These are phyloP conservation scores for Cinnamomum chago DNA, from an alignment of 164 flowering plant genomes.

Conservation along the genomic window DNA sequence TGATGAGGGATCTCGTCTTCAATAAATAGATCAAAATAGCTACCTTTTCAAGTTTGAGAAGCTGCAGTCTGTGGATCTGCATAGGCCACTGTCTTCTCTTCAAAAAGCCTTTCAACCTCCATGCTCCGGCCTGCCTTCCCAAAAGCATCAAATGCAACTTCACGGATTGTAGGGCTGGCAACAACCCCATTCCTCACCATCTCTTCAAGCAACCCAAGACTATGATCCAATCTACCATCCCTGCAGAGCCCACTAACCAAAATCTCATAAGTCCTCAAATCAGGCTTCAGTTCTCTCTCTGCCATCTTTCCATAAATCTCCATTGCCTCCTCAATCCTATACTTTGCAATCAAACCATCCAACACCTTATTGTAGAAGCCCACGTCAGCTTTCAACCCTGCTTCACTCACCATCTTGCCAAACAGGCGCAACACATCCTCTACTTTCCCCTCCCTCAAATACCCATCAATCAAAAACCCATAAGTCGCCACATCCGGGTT, in stretches of 20 bases:
- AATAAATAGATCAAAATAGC: too few relatives aligned
- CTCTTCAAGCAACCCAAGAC: conserved; percentile 37
- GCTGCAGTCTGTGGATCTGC: not conserved
- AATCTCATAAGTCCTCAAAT: conserved; percentile 46
- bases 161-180: conserved; percentile 35
- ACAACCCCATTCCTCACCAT: conserved; percentile 47
- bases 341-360: conserved; percentile 40
- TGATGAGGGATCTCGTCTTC: too few relatives aligned
- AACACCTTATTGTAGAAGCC: conserved; percentile 44
- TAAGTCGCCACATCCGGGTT: conserved; percentile 49
- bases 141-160: conserved; percentile 39
- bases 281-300: conserved; percentile 68
- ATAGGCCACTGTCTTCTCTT: conserved; percentile 18
- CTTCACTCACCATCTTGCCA: conserved; percentile 4
- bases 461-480: conserved; percentile 52
- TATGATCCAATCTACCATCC: conserved; percentile 34
- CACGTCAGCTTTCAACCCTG: conserved; percentile 2
- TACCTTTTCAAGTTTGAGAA: too few relatives aligned
- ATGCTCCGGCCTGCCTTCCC: conserved; percentile 44
- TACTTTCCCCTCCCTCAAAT: conserved; percentile 40
- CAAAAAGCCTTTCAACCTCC: conserved; percentile 45
- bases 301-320: conserved; percentile 53
- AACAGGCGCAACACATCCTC: conserved; percentile 48
- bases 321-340: conserved; percentile 44
- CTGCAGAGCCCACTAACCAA: conserved; percentile 49